Evolutionary conservation across 306 rosid species (phyloP).

Genomic region (Geum urbanum): DNA sequence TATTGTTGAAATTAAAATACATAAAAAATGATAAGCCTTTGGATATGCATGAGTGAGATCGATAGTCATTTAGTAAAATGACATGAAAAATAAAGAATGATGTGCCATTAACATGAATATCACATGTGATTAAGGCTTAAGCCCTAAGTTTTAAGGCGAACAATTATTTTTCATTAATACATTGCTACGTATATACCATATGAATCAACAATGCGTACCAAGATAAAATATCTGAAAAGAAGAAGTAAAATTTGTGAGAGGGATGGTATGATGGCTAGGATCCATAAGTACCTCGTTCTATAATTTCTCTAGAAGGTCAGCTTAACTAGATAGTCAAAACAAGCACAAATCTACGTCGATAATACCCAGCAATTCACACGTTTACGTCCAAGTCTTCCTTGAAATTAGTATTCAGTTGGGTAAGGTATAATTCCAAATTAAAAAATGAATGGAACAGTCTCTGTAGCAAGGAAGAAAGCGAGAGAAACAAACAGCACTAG

Average conservation of each 20-base stretch:
- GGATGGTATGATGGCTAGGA: background rate
- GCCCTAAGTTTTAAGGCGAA: too few relatives aligned
- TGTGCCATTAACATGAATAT: too few relatives aligned
- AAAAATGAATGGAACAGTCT: background rate
- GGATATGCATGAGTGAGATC: too few relatives aligned
- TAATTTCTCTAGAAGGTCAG: conserved; percentile 1
- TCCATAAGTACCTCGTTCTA: background rate
- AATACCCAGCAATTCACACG: background rate
- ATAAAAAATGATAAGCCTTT: too few relatives aligned
- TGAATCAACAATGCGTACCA: background rate
- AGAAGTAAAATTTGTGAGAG: too few relatives aligned
- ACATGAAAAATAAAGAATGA: too few relatives aligned
- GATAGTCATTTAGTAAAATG: too few relatives aligned
- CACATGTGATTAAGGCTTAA: too few relatives aligned
- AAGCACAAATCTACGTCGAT: background rate
- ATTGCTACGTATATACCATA: too few relatives aligned
- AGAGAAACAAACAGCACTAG: background rate
- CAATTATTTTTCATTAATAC: too few relatives aligned
- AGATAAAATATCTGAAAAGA: background rate
- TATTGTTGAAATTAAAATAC: too few relatives aligned
- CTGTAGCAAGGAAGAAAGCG: background rate
- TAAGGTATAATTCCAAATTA: background rate
- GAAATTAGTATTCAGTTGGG: background rate
- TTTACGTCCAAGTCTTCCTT: background rate
- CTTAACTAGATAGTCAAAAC: background rate